Conservation (phyloP, 192 early-diverging fungal species). For the Thoreauomyces humboldtii region DNA sequence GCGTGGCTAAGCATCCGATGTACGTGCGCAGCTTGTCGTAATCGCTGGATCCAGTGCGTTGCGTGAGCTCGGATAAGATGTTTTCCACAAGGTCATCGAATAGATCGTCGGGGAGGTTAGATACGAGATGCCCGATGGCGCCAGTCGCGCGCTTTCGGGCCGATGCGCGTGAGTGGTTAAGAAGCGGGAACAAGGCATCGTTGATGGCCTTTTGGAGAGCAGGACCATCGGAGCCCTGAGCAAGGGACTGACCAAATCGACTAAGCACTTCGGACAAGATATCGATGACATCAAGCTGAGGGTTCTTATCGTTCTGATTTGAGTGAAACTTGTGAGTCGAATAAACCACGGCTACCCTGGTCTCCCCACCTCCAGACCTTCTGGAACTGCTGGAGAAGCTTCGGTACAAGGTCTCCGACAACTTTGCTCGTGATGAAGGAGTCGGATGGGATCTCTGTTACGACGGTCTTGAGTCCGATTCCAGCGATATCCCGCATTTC, state of each 20-base stretch:
- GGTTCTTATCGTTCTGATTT: constrained; percentile 27
- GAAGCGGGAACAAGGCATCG: constrained; percentile 60
- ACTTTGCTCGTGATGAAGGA: constrained; percentile 50
- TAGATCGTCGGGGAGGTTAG: constrained; percentile 62
- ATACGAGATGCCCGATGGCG: constrained; percentile 67
- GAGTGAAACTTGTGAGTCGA: neutral
- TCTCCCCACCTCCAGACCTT: constrained; percentile 40
- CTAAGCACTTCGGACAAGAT: constrained; percentile 68
- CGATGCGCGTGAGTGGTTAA: constrained; percentile 68
- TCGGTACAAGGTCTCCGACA: constrained; percentile 65
- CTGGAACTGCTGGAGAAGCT: constrained; percentile 60
- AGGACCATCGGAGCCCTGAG: constrained; percentile 32
- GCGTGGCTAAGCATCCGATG: constrained; percentile 66
- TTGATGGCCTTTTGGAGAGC: constrained; percentile 59
- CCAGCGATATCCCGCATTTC: constrained; percentile 79
- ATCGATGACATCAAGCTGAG: constrained; percentile 68
- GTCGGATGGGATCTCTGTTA: constrained; percentile 65
- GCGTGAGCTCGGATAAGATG: constrained; percentile 53
- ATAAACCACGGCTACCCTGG: neutral
- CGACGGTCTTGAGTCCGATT: constrained; percentile 80
- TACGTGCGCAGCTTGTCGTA: constrained; percentile 71
- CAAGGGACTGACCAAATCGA: constrained; percentile 65
- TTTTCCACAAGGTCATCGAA: constrained; percentile 66
- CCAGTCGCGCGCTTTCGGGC: constrained; percentile 75
- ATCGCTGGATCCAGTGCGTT: constrained; percentile 48